These are phyloP conservation scores for Coprinopsis sp. DNA, from an alignment of 768 basidiomycete genomes.

Conservation along the genomic window DNA sequence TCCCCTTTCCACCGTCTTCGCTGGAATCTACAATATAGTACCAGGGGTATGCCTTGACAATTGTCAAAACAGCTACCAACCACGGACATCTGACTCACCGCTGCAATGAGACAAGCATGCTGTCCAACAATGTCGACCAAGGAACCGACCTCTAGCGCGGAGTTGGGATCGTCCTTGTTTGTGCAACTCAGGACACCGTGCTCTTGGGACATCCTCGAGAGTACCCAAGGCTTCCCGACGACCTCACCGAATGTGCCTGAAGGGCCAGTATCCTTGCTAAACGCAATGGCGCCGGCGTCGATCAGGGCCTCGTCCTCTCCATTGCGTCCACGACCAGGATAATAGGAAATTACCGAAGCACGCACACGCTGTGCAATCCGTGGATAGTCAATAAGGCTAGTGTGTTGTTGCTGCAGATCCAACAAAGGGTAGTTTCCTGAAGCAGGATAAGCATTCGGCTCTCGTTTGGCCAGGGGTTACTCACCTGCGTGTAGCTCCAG, in stretches of 20 bases:
- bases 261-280: conserved; percentile 83
- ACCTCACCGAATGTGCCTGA: conserved; percentile 70
- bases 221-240: conserved; percentile 56
- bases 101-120: conserved; percentile 80
- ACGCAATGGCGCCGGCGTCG: conserved; percentile 81
- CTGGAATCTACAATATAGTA: conserved; percentile 76
- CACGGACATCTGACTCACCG: conserved; percentile 28
- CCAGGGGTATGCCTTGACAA: conserved; percentile 64
- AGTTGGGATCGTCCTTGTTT: conserved; percentile 18
- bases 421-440: conserved; percentile 77
- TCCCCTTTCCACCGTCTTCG: conserved; percentile 42
- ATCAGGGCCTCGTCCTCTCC: conserved; percentile 71
- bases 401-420: conserved; percentile 81
- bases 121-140: conserved; percentile 74
- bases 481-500: conserved; percentile 76
- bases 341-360: conserved; percentile 74
- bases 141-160: conserved; percentile 49
- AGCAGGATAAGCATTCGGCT: background rate
- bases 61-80: background rate
- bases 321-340: conserved; percentile 58
- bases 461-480: conserved; percentile 6
- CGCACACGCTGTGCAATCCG: conserved; percentile 65
- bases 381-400: conserved; percentile 51
- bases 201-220: conserved; percentile 71
- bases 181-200: conserved; percentile 63